phyloP scores from a whole-genome alignment of 176 grass and related monocot species.

The bread wheat (Triticum aestivum) region IWGSC_CS_RefSeq_v2.1 NC_057797.1:55667766-55668265 shows the following conservation, averaged over 20 bases:
- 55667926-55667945: not conserved
- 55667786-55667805: too few relatives aligned
- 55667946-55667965: not conserved
- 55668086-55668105: constrained; percentile 26
- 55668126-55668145: constrained; percentile 44
- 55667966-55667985: not conserved
- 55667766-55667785: too few relatives aligned
- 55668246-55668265: constrained; percentile 69
- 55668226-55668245: constrained; percentile 52
- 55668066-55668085: constrained; percentile 4
- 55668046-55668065: not conserved
- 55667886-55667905: not conserved
- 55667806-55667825: too few relatives aligned
- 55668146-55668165: constrained; percentile 43
- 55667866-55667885: not conserved
- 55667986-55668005: not conserved
- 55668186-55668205: constrained; percentile 42
- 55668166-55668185: constrained; percentile 45
- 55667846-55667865: not conserved
- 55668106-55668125: constrained; percentile 55
- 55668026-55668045: not conserved
- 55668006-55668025: not conserved
- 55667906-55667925: not conserved
- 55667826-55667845: not conserved
- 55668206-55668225: constrained; percentile 58